Evolutionary conservation across 495 filamentous ascomycete genomes (phyloP).

Genomic region (Penicillium pancosmium): DNA sequence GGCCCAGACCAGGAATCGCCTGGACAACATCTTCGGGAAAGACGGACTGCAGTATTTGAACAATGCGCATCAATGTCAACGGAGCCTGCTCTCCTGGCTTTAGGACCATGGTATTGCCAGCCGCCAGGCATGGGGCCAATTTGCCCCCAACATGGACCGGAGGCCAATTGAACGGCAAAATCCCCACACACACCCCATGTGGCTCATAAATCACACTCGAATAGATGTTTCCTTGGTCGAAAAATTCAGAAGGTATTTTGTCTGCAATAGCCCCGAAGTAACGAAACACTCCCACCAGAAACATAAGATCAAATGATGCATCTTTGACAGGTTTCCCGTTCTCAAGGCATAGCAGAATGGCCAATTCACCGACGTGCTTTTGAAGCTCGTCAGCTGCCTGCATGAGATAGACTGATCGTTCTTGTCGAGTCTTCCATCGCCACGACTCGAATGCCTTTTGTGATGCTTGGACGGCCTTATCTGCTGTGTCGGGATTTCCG

Average conservation of each 20-base stretch:
- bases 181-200: conserved; percentile 24
- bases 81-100: conserved; percentile 58
- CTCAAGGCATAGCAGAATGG: conserved; percentile 23
- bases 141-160: conserved; percentile 37
- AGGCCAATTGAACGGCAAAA: conserved; percentile 24
- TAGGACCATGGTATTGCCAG: conserved; percentile 57
- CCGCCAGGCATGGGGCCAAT: conserved; percentile 50
- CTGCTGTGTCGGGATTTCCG: conserved; percentile 10
- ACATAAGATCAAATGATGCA: conserved; percentile 16
- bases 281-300: conserved; percentile 17
- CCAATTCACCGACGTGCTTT: conserved; percentile 10
- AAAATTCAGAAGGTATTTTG: conserved; percentile 23
- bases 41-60: conserved; percentile 5
- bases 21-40: conserved; percentile 16
- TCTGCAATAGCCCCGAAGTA: conserved; percentile 21
- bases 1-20: conserved; percentile 13
- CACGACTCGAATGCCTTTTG: conserved; percentile 12
- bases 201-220: conserved; percentile 21
- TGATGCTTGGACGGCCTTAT: conserved; percentile 12
- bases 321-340: conserved; percentile 25
- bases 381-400: conserved; percentile 18
- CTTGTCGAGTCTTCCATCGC: conserved; percentile 7
- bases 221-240: conserved; percentile 20
- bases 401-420: conserved; percentile 13
- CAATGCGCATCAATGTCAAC: conserved; percentile 33